phyloP scores from a whole-genome alignment of 345 rosid genomes.

The Boechera divaricarpa region DNA sequence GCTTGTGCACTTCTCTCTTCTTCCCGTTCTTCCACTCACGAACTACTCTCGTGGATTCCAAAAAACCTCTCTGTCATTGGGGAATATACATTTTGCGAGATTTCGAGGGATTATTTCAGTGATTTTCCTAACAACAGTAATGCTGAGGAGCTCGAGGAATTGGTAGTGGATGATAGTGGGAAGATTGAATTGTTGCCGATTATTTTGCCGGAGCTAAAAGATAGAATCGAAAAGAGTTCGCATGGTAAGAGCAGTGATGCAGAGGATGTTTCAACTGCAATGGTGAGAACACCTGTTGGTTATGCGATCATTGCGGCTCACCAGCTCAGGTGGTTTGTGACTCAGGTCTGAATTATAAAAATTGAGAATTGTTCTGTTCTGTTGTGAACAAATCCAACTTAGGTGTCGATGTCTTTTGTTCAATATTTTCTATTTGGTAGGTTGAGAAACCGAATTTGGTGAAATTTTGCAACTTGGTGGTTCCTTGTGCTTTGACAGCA shows the following conservation, averaged over 20 bases:
- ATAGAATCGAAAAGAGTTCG: slow-evolving; percentile 66
- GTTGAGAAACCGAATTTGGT: slow-evolving; percentile 63
- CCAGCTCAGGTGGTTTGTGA: slow-evolving; percentile 86
- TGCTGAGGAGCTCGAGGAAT: slow-evolving; percentile 41
- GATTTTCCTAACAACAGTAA: slow-evolving; percentile 34
- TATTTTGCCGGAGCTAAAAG: slow-evolving; percentile 65
- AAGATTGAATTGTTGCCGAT: slow-evolving; percentile 61
- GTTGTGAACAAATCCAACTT: slow-evolving; percentile 17
- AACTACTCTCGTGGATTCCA: slow-evolving; percentile 78
- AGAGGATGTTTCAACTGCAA: slow-evolving; percentile 63
- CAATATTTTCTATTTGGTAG: slow-evolving; percentile 45
- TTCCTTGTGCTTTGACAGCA: slow-evolving; percentile 90
- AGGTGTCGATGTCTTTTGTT: background rate
- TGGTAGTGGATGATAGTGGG: slow-evolving; percentile 41
- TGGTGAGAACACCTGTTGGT: slow-evolving; percentile 75
- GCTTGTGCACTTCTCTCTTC: slow-evolving; percentile 74
- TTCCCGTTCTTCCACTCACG: slow-evolving; percentile 59
- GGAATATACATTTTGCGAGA: slow-evolving; percentile 47
- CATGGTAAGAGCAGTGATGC: slow-evolving; percentile 57
- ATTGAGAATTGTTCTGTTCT: background rate
- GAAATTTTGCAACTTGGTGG: slow-evolving; percentile 66
- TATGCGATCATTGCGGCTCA: slow-evolving; percentile 67
- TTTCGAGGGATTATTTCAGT: slow-evolving; percentile 48
- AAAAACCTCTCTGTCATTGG: slow-evolving; percentile 44
- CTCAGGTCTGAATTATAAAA: slow-evolving; percentile 58